Percentiles rank a stretch among this genome's conserved stretches.
Conservation (phyloP, 2,329 filamentous ascomycete species). For the Penicillium sp. region DNA sequence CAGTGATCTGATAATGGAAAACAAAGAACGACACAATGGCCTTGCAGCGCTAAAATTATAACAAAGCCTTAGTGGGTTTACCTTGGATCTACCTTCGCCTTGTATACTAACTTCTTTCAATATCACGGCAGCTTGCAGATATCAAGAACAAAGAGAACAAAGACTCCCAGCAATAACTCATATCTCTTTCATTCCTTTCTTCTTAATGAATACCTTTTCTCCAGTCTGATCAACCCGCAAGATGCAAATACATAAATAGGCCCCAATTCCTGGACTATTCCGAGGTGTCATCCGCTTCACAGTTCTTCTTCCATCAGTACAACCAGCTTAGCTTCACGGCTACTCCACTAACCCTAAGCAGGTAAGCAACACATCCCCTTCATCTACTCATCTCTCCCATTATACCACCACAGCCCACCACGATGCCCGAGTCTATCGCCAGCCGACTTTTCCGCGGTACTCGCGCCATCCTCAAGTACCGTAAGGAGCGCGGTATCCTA, state of each 20-base stretch:
- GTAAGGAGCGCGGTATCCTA: not conserved
- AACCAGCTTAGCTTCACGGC: not conserved
- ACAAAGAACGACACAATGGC: not conserved
- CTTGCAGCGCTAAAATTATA: not conserved
- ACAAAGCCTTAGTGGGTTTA: not conserved
- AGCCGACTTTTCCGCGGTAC: not conserved
- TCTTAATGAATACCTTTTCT: not conserved
- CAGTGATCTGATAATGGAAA: not conserved
- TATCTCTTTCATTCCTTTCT: not conserved
- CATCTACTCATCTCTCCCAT: not conserved
- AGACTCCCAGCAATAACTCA: not conserved
- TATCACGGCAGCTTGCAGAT: not conserved
- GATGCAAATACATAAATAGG: not conserved
- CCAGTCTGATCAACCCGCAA: not conserved
- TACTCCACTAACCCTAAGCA: not conserved
- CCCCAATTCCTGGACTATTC: not conserved
- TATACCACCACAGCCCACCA: not conserved
- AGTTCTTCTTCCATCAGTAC: not conserved
- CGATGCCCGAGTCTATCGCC: not conserved
- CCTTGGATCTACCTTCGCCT: not conserved
- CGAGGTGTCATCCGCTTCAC: not conserved
- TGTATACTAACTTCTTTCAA: not conserved
- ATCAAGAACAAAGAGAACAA: not conserved
- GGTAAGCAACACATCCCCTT: not conserved
- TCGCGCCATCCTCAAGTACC: conserved; percentile 3